Evolutionary conservation across 768 basidiomycete genomes (phyloP).

Genomic region (Psilocybe subaeruginosa): DNA sequence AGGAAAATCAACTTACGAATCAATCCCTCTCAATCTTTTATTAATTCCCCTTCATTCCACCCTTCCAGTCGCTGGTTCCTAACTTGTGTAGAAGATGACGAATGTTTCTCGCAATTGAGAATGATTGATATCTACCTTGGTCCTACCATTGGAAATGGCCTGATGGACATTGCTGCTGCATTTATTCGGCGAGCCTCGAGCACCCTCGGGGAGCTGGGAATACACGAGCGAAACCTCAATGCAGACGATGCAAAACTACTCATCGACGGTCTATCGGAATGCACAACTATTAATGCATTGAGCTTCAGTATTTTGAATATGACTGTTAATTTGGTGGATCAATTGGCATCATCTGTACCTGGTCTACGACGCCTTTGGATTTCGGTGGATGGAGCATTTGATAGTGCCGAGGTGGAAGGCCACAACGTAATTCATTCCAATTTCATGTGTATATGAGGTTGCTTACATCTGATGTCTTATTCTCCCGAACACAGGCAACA

Average conservation of each 20-base stretch:
- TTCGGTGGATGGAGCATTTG: not conserved
- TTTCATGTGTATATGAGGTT: not conserved
- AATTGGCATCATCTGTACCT: not conserved
- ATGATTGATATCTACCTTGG: slow-evolving; percentile 5
- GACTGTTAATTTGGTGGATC: not conserved
- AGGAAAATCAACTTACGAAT: not conserved
- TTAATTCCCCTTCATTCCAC: not conserved
- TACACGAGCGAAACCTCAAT: not conserved
- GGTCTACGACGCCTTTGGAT: slow-evolving; percentile 2
- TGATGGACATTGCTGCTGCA: not conserved
- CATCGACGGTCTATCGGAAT: not conserved
- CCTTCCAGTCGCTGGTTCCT: slow-evolving; percentile 1
- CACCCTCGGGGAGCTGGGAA: not conserved
- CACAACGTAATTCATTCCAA: not conserved
- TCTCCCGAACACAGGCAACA: not conserved
- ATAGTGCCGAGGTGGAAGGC: not conserved
- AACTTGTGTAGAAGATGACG: not conserved
- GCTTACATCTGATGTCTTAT: not conserved
- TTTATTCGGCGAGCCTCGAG: slow-evolving; percentile 3
- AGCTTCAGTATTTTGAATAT: not conserved
- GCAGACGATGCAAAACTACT: not conserved
- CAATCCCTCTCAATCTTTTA: not conserved
- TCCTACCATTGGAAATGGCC: not conserved
- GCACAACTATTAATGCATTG: not conserved
- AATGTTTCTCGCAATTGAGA: slow-evolving; percentile 5